Evolutionary conservation across 768 basidiomycete species (phyloP).

Genomic region (Paxillus ammoniavirescens): DNA sequence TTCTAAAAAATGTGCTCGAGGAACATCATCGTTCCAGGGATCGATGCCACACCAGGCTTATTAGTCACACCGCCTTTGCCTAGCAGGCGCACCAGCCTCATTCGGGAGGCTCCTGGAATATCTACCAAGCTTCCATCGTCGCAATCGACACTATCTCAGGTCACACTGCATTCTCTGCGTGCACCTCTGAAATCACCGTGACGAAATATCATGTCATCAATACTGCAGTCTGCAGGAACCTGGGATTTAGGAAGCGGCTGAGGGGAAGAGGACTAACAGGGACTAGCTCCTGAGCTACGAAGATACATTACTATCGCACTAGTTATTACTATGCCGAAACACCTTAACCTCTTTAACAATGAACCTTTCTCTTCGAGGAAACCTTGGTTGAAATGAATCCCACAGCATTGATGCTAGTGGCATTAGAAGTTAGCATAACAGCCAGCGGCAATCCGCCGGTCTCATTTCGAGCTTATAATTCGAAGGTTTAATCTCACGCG

Average conservation of each 20-base stretch:
- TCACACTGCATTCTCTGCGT: not conserved
- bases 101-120: not conserved
- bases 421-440: not conserved
- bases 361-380: not conserved
- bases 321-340: not conserved
- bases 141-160: not conserved
- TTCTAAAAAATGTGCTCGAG: not conserved
- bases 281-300: not conserved
- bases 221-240: not conserved
- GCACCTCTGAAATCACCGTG: not conserved
- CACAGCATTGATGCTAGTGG: not conserved
- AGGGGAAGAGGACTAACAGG: not conserved
- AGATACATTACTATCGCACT: not conserved
- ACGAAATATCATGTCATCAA: not conserved
- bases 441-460: not conserved
- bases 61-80: not conserved
- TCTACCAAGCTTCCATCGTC: not conserved
- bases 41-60: not conserved
- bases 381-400: not conserved
- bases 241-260: not conserved
- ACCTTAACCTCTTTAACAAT: not conserved
- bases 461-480: not conserved
- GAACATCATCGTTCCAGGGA: not conserved
- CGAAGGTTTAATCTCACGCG: no score
- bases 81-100: not conserved